These are phyloP conservation scores for Coniochaeta sp. DNA, from an alignment of 2,329 filamentous ascomycete species.

Conservation along the genomic window DNA sequence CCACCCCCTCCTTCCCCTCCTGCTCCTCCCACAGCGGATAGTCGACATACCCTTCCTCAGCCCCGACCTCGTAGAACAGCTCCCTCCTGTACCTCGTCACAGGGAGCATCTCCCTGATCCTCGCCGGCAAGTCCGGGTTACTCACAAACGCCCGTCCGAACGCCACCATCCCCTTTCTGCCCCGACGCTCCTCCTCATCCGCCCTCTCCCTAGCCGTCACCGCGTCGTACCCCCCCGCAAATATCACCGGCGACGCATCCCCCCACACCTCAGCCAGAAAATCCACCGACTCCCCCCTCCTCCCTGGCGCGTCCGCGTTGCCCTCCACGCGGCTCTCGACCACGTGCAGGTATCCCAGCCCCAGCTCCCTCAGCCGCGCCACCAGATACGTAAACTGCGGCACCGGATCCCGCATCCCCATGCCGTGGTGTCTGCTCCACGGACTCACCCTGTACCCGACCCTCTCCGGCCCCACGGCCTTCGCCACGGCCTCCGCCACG, in stretches of 20 bases:
- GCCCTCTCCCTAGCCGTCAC: slow-evolving; percentile 12
- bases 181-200: slow-evolving; percentile 11
- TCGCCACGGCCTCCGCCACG: neutral
- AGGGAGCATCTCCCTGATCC: slow-evolving; percentile 23
- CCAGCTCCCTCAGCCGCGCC: slow-evolving; percentile 37
- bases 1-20: neutral
- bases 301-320: slow-evolving; percentile 25
- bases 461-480: neutral
- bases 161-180: slow-evolving; percentile 18
- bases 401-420: slow-evolving; percentile 24
- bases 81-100: slow-evolving; percentile 24
- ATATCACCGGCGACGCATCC: slow-evolving; percentile 13
- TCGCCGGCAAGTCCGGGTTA: slow-evolving; percentile 33
- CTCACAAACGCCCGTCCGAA: slow-evolving; percentile 32
- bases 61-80: slow-evolving; percentile 26
- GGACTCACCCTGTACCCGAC: slow-evolving; percentile 1
- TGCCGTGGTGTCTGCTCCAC: neutral
- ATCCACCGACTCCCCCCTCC: slow-evolving; percentile 15
- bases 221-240: slow-evolving; percentile 17
- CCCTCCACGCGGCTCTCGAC: slow-evolving; percentile 42
- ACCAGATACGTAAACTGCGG: slow-evolving; percentile 51
- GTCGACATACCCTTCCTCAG: slow-evolving; percentile 26
- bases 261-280: slow-evolving; percentile 18
- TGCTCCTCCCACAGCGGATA: slow-evolving; percentile 11
- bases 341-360: slow-evolving; percentile 48